phyloP scores from a whole-genome alignment of 768 basidiomycete genomes.

The Termitomyces sp. region DNA sequence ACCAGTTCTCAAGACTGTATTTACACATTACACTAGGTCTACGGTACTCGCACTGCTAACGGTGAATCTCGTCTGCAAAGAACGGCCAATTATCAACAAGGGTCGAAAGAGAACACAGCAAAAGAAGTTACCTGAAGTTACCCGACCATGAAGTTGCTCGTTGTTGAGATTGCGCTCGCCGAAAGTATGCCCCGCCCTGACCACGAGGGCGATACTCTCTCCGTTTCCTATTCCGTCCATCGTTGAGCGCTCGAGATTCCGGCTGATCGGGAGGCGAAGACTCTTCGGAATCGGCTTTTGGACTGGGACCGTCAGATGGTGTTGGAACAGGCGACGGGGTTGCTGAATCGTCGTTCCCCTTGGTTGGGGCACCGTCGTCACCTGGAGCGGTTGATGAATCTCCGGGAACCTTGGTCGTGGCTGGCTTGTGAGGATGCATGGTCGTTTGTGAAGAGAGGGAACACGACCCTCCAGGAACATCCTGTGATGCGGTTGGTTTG shows the following conservation, averaged over 20 bases:
- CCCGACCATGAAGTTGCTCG: neutral
- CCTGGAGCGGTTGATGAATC: neutral
- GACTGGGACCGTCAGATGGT: too few relatives aligned
- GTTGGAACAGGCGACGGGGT: too few relatives aligned
- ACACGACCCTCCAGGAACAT: neutral
- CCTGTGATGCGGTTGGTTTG: neutral
- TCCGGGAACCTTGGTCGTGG: neutral
- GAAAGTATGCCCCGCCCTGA: constrained; percentile 2
- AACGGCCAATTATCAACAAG: neutral
- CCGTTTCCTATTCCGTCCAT: neutral
- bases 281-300: neutral
- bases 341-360: too few relatives aligned
- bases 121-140: constrained; percentile 5
- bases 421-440: neutral
- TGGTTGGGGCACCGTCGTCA: neutral
- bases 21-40: constrained; percentile 1
- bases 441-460: neutral
- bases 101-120: neutral
- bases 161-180: constrained; percentile 1
- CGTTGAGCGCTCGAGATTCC: neutral
- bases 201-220: constrained; percentile 11
- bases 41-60: neutral
- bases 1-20: constrained; percentile 8
- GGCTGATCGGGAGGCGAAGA: neutral
- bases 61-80: constrained; percentile 1